These are phyloP conservation scores for Mycena citricolor DNA, from an alignment of 1,284 basidiomycete species.

Conservation along the genomic window DNA sequence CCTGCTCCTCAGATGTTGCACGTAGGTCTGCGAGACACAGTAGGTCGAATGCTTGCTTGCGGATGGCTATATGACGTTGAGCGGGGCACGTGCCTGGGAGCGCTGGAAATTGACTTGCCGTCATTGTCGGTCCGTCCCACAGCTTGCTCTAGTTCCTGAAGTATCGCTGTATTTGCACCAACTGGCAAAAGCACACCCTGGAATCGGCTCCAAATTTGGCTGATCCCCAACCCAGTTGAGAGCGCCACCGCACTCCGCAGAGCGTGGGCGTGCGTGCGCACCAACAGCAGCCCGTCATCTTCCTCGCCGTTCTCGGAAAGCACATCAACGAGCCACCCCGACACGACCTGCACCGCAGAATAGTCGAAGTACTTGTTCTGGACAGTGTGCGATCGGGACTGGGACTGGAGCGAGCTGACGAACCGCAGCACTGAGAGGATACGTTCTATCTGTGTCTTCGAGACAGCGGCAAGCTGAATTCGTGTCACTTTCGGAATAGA, in stretches of 20 bases:
- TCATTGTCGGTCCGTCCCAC: too few species aligned
- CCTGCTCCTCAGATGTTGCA: too few species aligned
- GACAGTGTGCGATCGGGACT: constrained; percentile 15
- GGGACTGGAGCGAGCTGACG: too few species aligned
- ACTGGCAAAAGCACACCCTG: too few species aligned
- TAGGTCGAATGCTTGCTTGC: constrained; percentile 20
- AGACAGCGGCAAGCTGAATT: too few species aligned
- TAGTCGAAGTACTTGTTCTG: constrained; percentile 40
- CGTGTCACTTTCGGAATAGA: too few species aligned
- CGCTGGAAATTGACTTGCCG: background rate
- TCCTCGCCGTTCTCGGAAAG: constrained; percentile 32
- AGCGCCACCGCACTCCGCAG: constrained; percentile 47
- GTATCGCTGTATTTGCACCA: too few species aligned
- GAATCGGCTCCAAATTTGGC: constrained; percentile 54
- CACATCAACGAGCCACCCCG: constrained; percentile 41
- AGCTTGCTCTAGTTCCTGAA: too few species aligned
- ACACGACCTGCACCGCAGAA: constrained; percentile 45
- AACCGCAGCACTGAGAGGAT: too few species aligned
- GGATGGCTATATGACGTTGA: constrained; percentile 8
- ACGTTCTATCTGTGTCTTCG: too few species aligned
- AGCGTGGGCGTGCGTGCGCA: constrained; percentile 31
- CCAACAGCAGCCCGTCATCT: constrained; percentile 34
- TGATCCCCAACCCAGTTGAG: constrained; percentile 54
- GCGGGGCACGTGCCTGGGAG: background rate
- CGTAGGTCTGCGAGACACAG: constrained; percentile 15